A percentile compares a stretch with the other conserved stretches of the same genome.
These are phyloP conservation scores for Sphaerostilbella broomeana DNA, from an alignment of 2,329 filamentous ascomycete species.

Conservation along the genomic window DNA sequence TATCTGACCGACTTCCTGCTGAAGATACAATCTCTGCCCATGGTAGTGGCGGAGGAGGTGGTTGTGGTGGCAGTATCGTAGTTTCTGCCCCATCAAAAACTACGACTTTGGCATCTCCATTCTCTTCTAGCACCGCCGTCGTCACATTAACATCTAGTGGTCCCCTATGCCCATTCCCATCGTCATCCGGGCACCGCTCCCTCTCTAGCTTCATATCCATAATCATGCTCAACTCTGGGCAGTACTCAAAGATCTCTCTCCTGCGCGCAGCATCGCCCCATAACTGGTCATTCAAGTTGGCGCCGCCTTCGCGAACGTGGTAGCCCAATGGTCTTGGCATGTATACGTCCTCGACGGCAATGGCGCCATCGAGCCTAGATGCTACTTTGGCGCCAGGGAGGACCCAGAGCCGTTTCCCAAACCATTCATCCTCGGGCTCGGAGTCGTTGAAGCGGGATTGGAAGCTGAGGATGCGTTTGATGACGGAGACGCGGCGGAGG, in stretches of 20 bases:
- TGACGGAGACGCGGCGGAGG: slow-evolving; percentile 45
- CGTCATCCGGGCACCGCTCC: slow-evolving; percentile 35
- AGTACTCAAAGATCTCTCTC: slow-evolving; percentile 46
- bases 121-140: neutral
- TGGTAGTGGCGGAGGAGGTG: slow-evolving; percentile 15
- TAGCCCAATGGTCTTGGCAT: slow-evolving; percentile 48
- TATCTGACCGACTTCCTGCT: no score
- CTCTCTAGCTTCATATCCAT: slow-evolving; percentile 51
- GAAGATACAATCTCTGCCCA: no score
- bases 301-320: slow-evolving; percentile 41
- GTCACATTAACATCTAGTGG: neutral
- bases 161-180: neutral
- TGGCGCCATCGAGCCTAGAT: slow-evolving; percentile 31
- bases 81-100: neutral
- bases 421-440: slow-evolving; percentile 50
- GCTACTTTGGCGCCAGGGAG: slow-evolving; percentile 45
- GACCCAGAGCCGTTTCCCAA: slow-evolving; percentile 40
- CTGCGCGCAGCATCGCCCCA: slow-evolving; percentile 41
- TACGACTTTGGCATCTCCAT: neutral
- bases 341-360: slow-evolving; percentile 45
- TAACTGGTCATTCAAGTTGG: slow-evolving; percentile 34
- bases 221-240: slow-evolving; percentile 49
- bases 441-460: slow-evolving; percentile 45
- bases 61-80: slow-evolving; percentile 9
- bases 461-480: slow-evolving; percentile 40